phyloP scores from a whole-genome alignment of 805 yeast genomes.

The Saccharomycopsis sp. region DNA sequence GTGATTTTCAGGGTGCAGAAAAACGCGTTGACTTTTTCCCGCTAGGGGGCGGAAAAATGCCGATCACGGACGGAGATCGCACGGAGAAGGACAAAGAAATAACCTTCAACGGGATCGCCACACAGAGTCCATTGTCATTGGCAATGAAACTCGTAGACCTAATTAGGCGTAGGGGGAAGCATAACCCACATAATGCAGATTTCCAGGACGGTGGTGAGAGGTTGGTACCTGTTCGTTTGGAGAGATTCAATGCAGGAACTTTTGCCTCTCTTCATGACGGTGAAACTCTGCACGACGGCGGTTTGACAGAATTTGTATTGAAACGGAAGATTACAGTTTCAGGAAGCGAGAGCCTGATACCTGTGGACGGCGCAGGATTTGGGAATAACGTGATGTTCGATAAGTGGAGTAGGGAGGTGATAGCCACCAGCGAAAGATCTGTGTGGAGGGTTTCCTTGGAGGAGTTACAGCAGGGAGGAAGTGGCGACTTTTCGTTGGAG shows the following conservation, averaged over 20 bases:
- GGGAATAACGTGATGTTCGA: neutral
- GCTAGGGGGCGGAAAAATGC: neutral
- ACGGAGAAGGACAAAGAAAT: neutral
- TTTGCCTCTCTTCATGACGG: too few relatives aligned
- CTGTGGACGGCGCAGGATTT: conserved; percentile 5
- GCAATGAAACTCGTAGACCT: neutral
- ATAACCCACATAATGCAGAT: neutral
- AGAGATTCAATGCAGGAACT: too few relatives aligned
- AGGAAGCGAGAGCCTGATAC: conserved; percentile 3
- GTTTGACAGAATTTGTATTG: too few relatives aligned
- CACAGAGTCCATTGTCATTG: neutral
- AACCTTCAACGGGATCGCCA: neutral
- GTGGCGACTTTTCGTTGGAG: neutral
- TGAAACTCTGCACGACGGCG: too few relatives aligned
- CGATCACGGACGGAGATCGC: neutral
- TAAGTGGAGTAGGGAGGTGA: neutral
- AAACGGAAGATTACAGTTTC: neutral
- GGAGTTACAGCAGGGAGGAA: neutral
- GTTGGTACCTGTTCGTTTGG: too few relatives aligned
- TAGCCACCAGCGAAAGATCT: neutral
- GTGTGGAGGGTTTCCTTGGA: neutral
- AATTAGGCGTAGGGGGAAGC: neutral
- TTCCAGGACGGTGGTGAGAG: neutral
- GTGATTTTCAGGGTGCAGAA: neutral
- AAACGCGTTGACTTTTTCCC: neutral